phyloP scores from a whole-genome alignment of 108 stramenopile genomes.

The Cyclotella sp. region DNA sequence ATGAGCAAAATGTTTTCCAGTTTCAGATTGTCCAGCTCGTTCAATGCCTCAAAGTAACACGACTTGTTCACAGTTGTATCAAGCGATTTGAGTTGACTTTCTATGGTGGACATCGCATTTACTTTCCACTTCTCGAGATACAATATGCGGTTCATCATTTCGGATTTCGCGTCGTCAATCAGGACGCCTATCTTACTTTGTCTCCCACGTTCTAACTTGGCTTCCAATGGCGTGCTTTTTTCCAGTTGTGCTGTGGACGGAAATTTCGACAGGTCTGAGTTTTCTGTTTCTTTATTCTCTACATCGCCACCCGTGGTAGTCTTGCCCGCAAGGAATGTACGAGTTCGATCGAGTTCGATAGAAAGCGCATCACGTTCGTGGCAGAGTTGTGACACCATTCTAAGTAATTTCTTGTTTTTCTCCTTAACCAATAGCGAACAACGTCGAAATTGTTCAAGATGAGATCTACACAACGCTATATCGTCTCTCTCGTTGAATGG shows the following conservation, averaged over 20 bases:
- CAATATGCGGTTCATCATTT: constrained; percentile 6
- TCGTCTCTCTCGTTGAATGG: background rate
- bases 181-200: too few relatives aligned
- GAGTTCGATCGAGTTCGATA: background rate
- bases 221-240: constrained; percentile 26
- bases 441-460: constrained; percentile 12
- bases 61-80: constrained; percentile 8
- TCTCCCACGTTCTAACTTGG: constrained; percentile 7
- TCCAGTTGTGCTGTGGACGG: background rate
- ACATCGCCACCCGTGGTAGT: background rate
- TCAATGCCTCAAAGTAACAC: background rate
- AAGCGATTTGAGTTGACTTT: constrained; percentile 2
- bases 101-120: constrained; percentile 18
- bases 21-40: constrained; percentile 6
- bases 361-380: constrained; percentile 18
- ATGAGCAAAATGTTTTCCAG: constrained; percentile 14
- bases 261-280: too few relatives aligned
- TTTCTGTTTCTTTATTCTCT: background rate
- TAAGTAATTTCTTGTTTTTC: background rate
- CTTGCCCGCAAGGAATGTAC: background rate
- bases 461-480: background rate
- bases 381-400: background rate
- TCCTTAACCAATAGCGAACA: background rate
- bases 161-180: background rate
- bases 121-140: constrained; percentile 13